These are phyloP conservation scores for Naganishia kalamii DNA, from an alignment of 768 basidiomycete genomes.

Conservation along the genomic window DNA sequence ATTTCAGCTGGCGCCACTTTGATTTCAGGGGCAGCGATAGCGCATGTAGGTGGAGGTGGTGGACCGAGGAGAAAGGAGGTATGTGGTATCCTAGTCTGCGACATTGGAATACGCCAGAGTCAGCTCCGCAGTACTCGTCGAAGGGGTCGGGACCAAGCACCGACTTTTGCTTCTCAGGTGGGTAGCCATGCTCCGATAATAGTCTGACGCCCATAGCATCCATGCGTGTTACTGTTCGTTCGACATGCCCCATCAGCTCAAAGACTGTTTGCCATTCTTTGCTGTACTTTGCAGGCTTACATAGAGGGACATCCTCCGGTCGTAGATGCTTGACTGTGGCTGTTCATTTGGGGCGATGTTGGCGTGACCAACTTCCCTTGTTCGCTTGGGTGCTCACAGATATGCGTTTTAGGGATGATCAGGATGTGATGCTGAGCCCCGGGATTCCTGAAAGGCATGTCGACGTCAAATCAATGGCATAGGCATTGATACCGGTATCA, in stretches of 20 bases:
- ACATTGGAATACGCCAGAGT: not conserved
- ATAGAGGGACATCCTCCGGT: constrained; percentile 30
- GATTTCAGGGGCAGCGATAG: constrained; percentile 31
- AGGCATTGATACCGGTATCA: not conserved
- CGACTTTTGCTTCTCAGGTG: constrained; percentile 17
- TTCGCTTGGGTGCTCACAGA: constrained; percentile 22
- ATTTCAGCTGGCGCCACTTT: constrained; percentile 33
- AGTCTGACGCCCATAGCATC: constrained; percentile 5
- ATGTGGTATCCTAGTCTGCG: constrained; percentile 42
- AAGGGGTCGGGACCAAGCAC: not conserved
- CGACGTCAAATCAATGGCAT: too few species aligned
- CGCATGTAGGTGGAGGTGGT: constrained; percentile 43
- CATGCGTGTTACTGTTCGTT: constrained; percentile 6
- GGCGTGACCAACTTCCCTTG: not conserved
- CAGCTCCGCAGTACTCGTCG: not conserved
- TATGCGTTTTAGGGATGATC: constrained; percentile 38
- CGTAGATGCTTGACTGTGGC: constrained; percentile 33
- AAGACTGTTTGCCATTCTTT: too few species aligned
- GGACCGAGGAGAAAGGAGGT: constrained; percentile 44
- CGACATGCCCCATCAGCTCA: too few species aligned
- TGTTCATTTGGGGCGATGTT: constrained; percentile 1
- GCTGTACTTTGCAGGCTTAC: constrained; percentile 22
- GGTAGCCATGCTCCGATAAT: constrained; percentile 28
- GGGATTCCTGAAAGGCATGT: constrained; percentile 24
- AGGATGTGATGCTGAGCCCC: constrained; percentile 35